Evolutionary conservation across 805 yeast genomes (phyloP), one percentile per base, ranked within the genome.

Genomic region (Wickerhamiella azyma): DNA sequence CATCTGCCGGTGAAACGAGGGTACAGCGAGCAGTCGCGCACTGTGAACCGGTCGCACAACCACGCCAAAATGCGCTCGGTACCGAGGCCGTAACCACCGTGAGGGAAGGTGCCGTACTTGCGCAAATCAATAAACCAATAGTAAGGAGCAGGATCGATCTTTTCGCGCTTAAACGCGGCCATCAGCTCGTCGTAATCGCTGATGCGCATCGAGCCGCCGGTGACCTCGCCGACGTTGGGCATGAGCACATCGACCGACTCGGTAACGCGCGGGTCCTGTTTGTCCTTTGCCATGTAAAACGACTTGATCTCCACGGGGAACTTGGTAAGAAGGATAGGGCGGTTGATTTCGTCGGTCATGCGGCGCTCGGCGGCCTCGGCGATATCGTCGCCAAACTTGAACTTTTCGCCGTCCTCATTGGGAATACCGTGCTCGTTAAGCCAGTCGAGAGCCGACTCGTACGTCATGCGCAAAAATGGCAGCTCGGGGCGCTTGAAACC

Each of bases 301-400:
- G 97, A 85, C 68, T 92, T 92, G 71, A 92, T 85, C 66, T 81
- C 96, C 44, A 85, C 85, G 45, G 99, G 99, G 89, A 92, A 92
- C 59, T 88, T 76, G 47, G 78, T 89, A 64, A 92, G 78, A 56
- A 92, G 73, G 56, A 92, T 88, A 53, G 99, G 99, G 53, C 75
- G 82, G 61, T 88, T 88, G 64, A 92, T 81, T 49, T 83, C 75
- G 64, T 92, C 99, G 29, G 95, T 85, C 99, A 92, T 92, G 67
- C 81, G 84, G 65, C 99, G 83, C 75, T 92, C 99, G 49, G 96
- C 98, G 47, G 98, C 98, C 70, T 92, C 99, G 50, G 97, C 96
- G 53, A 92, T 92, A 65, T 92, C 99, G 62, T 92, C 99, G 65
- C 99, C 99, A 56, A 92, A 92, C 67, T 81, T 76, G 79, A 89